Base-by-base conservation (phyloP, 2,329 filamentous ascomycete genomes). In the Fusarium falciforme region DNA sequence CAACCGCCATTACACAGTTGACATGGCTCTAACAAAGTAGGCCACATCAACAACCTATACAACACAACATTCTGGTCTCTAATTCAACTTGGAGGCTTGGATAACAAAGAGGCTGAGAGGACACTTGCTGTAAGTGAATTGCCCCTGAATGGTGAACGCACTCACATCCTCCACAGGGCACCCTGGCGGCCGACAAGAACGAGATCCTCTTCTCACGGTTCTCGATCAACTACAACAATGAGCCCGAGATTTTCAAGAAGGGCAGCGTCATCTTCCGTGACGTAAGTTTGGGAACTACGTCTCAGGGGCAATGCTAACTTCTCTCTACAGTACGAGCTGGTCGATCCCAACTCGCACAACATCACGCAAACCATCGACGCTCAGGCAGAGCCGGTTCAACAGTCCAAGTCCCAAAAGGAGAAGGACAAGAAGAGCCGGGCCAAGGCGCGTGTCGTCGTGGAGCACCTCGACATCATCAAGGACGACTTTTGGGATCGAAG, bases 11-110 rank as follows among this genome's bases (percentile, higher is more conserved):
- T n/a, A 4, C 33, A 6, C 17, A 9, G 1, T 6, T 38, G 16
- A 10, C 5, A 3, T 33, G 9, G 25, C 63, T 22, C 76, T 79
- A 69, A 81, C 38, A 4, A 12, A 0, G 11, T 68, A 96, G 94
- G 94, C 75, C 96, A 99, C 81, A 97, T 99, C 78, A 99, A 99
- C 83, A 99, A 99, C 79, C 89, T 99, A 6, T 99, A 98, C 83
- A 99, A 99, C 81, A 99, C 96, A 0, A 94, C 94, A 0, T 98
- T 98, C 82, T 99, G 96, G 96, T 87, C 92, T 1, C 86, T 99
- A 78, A 93, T 98, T 25, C 90, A 94, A 73, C 86, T 90, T 57
- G 95, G 94, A 3, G 93, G 92, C 0, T 89, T 96, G 85, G 91
- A 89, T 61, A 89, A 91, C 33, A 92, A 91, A 60, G 93, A 94